These are phyloP conservation scores for Apophysomyces ossiformis DNA, from an alignment of 371 early-diverging fungal species.

Conservation along the genomic window DNA sequence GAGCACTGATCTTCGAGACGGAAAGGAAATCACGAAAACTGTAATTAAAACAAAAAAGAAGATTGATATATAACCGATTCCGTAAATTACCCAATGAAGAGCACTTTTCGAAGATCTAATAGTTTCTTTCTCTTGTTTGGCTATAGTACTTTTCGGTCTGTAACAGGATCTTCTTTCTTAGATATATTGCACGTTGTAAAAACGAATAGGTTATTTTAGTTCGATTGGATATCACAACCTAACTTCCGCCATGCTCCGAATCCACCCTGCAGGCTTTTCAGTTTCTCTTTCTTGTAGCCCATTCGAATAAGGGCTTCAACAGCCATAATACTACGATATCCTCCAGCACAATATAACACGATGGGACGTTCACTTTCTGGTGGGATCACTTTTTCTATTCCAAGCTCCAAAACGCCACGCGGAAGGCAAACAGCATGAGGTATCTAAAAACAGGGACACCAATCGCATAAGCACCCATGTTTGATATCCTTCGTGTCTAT, in stretches of 20 bases:
- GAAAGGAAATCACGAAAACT: constrained; percentile 58
- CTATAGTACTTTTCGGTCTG: not conserved
- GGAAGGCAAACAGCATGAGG: constrained; percentile 35
- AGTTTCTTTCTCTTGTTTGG: not conserved
- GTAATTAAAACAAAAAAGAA: constrained; percentile 17
- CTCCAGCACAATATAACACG: constrained; percentile 63
- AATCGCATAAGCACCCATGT: not conserved
- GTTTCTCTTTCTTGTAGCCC: constrained; percentile 54
- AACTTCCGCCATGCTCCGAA: constrained; percentile 35
- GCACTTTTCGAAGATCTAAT: not conserved
- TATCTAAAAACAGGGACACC: constrained; percentile 15
- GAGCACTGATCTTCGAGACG: constrained; percentile 85
- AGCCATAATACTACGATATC: constrained; percentile 57
- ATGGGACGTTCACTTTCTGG: constrained; percentile 37
- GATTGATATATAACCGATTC: not conserved
- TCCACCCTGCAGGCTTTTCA: constrained; percentile 36
- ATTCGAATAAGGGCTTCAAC: constrained; percentile 54
- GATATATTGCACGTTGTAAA: no score
- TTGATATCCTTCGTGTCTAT: not conserved
- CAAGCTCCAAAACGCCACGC: constrained; percentile 34
- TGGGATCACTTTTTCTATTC: constrained; percentile 32
- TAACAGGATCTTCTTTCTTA: no score
- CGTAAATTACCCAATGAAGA: not conserved
- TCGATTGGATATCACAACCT: constrained; percentile 28
- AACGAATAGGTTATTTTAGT: not conserved